These are phyloP conservation scores for Ammopiptanthus mongolicus DNA, from an alignment of 306 rosid species.

Conservation along the genomic window DNA sequence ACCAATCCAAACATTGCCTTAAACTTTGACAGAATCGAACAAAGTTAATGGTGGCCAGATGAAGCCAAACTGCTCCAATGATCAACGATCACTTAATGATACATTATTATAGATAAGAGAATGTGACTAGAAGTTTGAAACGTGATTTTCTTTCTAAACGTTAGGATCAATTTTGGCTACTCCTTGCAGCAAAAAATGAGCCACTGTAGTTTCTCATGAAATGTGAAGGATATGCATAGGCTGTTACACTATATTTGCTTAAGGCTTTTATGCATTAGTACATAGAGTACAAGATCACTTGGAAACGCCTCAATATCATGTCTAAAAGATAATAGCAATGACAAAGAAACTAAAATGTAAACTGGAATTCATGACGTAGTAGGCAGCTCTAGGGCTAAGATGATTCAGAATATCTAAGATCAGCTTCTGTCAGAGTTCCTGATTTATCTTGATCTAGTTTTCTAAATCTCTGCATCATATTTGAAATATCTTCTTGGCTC, in stretches of 20 bases:
- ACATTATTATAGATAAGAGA: neutral
- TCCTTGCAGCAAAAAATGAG: neutral
- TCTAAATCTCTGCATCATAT: slow-evolving; percentile 53
- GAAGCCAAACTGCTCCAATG: neutral
- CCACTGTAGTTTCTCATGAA: neutral
- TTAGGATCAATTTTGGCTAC: neutral
- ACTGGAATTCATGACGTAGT: neutral
- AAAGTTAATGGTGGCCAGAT: neutral
- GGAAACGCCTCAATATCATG: neutral
- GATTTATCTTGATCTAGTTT: slow-evolving; percentile 60
- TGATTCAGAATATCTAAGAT: slow-evolving; percentile 29
- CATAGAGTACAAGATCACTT: neutral
- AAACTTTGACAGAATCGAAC: too few species aligned
- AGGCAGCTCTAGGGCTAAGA: neutral
- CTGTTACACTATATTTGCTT: neutral
- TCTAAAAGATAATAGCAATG: neutral
- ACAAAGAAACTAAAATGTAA: neutral
- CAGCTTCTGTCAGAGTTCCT: slow-evolving; percentile 70
- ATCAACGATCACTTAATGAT: neutral
- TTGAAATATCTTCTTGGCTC: slow-evolving; percentile 49
- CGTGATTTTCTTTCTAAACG: neutral
- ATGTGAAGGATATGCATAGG: neutral
- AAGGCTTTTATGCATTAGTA: neutral
- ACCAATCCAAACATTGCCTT: too few species aligned
- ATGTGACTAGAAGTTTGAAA: neutral